These are phyloP conservation scores for Vigna angularis DNA, from an alignment of 306 rosid species.

Conservation along the genomic window DNA sequence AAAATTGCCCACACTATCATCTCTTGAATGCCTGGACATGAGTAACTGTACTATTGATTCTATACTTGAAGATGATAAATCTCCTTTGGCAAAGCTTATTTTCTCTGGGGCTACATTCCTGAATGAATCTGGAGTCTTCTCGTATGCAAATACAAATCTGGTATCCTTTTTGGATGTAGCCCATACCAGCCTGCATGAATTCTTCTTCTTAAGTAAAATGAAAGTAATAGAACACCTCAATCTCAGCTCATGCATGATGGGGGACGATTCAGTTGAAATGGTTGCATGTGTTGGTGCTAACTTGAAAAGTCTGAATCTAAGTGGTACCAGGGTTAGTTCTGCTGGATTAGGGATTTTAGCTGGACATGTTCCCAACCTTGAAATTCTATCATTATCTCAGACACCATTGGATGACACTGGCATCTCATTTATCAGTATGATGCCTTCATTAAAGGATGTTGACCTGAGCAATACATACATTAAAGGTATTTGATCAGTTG, in stretches of 20 bases:
- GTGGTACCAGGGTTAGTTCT: slow-evolving; percentile 73
- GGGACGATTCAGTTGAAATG: slow-evolving; percentile 69
- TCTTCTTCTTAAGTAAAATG: slow-evolving; percentile 66
- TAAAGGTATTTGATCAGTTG: slow-evolving; percentile 64
- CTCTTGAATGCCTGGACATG: slow-evolving; percentile 78
- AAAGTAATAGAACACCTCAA: slow-evolving; percentile 73
- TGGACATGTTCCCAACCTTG: slow-evolving; percentile 79
- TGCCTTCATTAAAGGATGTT: slow-evolving; percentile 78
- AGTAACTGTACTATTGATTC: slow-evolving; percentile 81
- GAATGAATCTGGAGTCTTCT: slow-evolving; percentile 64
- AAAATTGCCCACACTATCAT: slow-evolving; percentile 66
- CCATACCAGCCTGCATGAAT: slow-evolving; percentile 60
- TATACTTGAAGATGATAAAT: slow-evolving; percentile 58
- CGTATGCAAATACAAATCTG: slow-evolving; percentile 50
- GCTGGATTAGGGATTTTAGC: slow-evolving; percentile 73
- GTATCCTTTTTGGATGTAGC: slow-evolving; percentile 70
- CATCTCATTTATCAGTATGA: slow-evolving; percentile 63
- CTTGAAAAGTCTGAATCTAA: slow-evolving; percentile 76
- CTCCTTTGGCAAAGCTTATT: slow-evolving; percentile 71
- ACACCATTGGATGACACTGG: slow-evolving; percentile 78
- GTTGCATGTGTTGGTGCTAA: slow-evolving; percentile 67
- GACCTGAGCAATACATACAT: slow-evolving; percentile 78
- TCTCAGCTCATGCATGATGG: slow-evolving; percentile 74
- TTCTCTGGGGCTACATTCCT: slow-evolving; percentile 70
- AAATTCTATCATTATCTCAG: slow-evolving; percentile 67